phyloP scores from a whole-genome alignment of 345 rosid genomes.

The Hypericum androsaemum region DNA sequence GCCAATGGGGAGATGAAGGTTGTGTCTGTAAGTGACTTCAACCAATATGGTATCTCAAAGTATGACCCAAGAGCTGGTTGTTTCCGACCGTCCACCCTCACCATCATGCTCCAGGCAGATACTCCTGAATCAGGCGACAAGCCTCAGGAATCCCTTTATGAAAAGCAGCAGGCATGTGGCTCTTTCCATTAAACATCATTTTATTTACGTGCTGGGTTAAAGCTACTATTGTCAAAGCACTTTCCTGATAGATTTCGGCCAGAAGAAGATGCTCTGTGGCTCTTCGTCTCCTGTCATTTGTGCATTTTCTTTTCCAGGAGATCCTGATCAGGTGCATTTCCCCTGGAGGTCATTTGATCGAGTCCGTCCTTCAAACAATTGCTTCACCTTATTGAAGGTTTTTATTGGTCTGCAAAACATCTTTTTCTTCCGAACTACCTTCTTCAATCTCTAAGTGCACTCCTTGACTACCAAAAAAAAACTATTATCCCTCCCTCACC shows the following conservation, averaged over 20 bases:
- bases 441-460: background rate
- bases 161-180: slow-evolving; percentile 80
- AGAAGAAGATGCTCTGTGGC: no score
- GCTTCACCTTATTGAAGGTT: slow-evolving; percentile 47
- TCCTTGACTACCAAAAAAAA: background rate
- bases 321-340: slow-evolving; percentile 87
- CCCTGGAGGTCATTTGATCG: slow-evolving; percentile 99
- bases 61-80: slow-evolving; percentile 3
- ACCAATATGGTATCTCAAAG: slow-evolving; percentile 3
- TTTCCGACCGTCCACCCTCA: slow-evolving; percentile 9
- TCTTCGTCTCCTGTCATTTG: slow-evolving; percentile 4
- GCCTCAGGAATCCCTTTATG: slow-evolving; percentile 89
- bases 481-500: background rate
- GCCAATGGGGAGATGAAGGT: slow-evolving; percentile 63
- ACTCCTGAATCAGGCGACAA: slow-evolving; percentile 90
- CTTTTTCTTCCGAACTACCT: background rate
- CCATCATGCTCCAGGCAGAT: slow-evolving; percentile 30
- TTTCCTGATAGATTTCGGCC: no score
- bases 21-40: slow-evolving; percentile 49
- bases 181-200: background rate
- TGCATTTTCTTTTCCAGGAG: slow-evolving; percentile 47
- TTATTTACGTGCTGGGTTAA: background rate
- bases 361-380: slow-evolving; percentile 88
- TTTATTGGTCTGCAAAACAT: background rate
- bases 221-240: background rate